phyloP scores from a whole-genome alignment of 2,329 filamentous ascomycete genomes.

The Cladosporium sp. region DNA sequence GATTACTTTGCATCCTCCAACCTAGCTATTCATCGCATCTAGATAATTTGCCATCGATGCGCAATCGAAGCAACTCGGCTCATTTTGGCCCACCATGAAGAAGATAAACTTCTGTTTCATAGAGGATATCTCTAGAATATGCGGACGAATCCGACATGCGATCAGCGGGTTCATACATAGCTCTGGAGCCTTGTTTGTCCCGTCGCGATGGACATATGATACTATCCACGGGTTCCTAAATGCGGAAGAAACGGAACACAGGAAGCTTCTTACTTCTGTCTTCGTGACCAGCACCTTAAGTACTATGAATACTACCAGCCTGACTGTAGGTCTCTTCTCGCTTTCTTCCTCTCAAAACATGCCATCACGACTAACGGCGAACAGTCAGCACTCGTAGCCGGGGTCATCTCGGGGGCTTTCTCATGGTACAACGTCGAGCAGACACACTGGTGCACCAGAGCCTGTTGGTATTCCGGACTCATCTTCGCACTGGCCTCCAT shows the following conservation, averaged over 20 bases:
- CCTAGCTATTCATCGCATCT: background rate
- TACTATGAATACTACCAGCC: background rate
- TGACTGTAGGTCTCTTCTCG: background rate
- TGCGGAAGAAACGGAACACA: background rate
- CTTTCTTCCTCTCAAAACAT: background rate
- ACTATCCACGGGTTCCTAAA: background rate
- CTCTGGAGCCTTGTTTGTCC: background rate
- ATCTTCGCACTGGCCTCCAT: background rate
- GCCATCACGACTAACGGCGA: background rate
- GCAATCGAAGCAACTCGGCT: background rate
- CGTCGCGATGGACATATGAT: background rate
- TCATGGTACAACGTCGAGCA: conserved; percentile 7
- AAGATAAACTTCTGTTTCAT: background rate
- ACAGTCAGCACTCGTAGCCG: conserved; percentile 3
- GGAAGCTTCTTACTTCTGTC: background rate
- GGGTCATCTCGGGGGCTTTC: conserved; percentile 10
- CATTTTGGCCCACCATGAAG: background rate
- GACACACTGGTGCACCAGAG: conserved; percentile 2
- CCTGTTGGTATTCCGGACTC: conserved; percentile 1
- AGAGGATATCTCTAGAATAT: background rate
- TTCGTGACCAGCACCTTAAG: background rate
- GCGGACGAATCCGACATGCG: background rate
- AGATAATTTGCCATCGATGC: background rate
- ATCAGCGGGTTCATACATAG: background rate
- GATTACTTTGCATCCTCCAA: background rate